A percentile compares a stretch with the other conserved stretches of the same genome.
phyloP scores from a whole-genome alignment of 164 flowering plant genomes.

The Tetracentron sinense region DNA sequence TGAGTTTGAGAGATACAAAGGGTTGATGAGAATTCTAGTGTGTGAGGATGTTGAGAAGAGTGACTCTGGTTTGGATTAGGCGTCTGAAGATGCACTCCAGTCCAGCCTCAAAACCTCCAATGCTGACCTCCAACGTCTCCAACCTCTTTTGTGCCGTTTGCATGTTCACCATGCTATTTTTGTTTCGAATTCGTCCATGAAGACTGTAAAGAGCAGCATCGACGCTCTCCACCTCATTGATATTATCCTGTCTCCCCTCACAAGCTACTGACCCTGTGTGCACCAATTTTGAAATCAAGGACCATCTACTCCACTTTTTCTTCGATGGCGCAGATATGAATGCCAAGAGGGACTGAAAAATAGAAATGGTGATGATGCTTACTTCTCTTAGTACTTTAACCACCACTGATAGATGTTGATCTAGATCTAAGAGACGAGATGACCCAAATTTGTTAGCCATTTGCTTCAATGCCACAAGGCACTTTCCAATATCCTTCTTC shows the following conservation, averaged over 20 bases:
- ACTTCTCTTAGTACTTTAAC: slow-evolving; percentile 29
- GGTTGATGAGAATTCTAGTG: too few relatives aligned
- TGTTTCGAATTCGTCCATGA: too few relatives aligned
- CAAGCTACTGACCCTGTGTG: slow-evolving; percentile 15
- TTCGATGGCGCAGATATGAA: not conserved
- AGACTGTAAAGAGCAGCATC: slow-evolving; percentile 14
- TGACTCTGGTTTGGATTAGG: too few relatives aligned
- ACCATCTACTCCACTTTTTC: not conserved
- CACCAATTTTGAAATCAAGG: slow-evolving; percentile 24
- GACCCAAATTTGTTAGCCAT: slow-evolving; percentile 13
- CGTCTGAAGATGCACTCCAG: too few relatives aligned
- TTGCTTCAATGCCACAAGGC: slow-evolving; percentile 27
- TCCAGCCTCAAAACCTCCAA: too few relatives aligned
- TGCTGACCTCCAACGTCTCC: too few relatives aligned
- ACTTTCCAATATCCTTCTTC: slow-evolving; percentile 28
- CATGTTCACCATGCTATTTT: too few relatives aligned
- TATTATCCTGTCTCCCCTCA: slow-evolving; percentile 7
- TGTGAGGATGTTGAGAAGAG: too few relatives aligned
- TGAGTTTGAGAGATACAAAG: too few relatives aligned
- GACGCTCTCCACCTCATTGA: slow-evolving; percentile 19
- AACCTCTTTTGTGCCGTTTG: too few relatives aligned
- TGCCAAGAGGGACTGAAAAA: slow-evolving; percentile 22
- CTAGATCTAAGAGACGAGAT: not conserved
- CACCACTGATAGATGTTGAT: slow-evolving; percentile 19
- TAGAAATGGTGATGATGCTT: slow-evolving; percentile 12